phyloP scores from a whole-genome alignment of 768 basidiomycete genomes.

The Leccinum ochraceum region DNA sequence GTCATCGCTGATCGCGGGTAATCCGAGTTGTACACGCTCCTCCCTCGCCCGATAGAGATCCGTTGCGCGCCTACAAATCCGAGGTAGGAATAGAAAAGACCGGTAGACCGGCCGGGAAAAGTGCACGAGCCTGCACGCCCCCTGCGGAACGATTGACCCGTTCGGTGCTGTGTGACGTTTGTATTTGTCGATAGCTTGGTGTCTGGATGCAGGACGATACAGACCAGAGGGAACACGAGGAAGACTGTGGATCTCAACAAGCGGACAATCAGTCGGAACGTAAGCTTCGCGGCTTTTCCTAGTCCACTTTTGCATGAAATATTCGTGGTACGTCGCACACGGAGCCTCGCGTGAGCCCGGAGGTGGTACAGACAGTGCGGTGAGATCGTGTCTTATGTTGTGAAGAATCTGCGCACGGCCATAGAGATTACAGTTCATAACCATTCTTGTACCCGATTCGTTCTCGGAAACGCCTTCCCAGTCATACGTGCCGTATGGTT shows the following conservation, averaged over 20 bases:
- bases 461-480: constrained; percentile 55
- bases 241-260: constrained; percentile 56
- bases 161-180: constrained; percentile 23
- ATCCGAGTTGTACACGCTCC: constrained; percentile 52
- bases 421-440: constrained; percentile 54
- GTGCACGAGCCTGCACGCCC: constrained; percentile 54
- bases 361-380: constrained; percentile 59
- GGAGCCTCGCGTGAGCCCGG: constrained; percentile 49
- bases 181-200: constrained; percentile 30
- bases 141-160: constrained; percentile 42
- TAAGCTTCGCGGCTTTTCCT: constrained; percentile 43
- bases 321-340: constrained; percentile 58
- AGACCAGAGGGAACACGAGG: constrained; percentile 42
- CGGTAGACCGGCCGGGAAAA: constrained; percentile 51
- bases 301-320: constrained; percentile 56
- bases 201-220: constrained; percentile 36
- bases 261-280: constrained; percentile 57
- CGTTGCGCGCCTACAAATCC: constrained; percentile 64
- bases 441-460: constrained; percentile 50
- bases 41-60: constrained; percentile 60
- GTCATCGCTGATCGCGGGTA: constrained; percentile 60
- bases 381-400: constrained; percentile 62
- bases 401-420: constrained; percentile 60
- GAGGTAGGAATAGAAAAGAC: constrained; percentile 62
- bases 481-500: constrained; percentile 52